Evolutionary conservation across 148 eudicot genomes (phyloP).

Genomic region (Rhododendron griersonianum): DNA sequence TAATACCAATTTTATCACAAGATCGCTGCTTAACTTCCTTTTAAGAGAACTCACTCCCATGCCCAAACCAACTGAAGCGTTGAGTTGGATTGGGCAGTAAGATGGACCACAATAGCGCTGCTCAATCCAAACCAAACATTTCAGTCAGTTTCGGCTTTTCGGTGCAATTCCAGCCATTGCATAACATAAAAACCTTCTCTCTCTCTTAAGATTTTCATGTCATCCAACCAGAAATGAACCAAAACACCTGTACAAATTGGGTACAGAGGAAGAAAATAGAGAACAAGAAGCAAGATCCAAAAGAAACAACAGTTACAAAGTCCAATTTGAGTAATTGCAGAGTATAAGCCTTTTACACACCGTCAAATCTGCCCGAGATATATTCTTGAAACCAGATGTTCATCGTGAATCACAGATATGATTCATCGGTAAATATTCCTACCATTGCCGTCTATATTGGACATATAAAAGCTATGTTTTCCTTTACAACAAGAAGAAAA

Average conservation of each 20-base stretch:
- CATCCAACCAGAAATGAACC: neutral
- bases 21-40: too few relatives aligned
- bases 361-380: neutral
- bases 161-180: too few relatives aligned
- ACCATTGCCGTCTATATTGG: neutral
- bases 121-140: too few relatives aligned
- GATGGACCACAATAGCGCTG: too few relatives aligned
- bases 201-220: too few relatives aligned
- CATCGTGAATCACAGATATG: neutral
- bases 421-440: neutral
- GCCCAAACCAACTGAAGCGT: too few relatives aligned
- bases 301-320: neutral
- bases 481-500: neutral
- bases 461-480: constrained; percentile 9
- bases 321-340: neutral
- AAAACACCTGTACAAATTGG: neutral
- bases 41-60: too few relatives aligned
- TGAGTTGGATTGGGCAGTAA: too few relatives aligned
- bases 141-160: too few relatives aligned
- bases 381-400: neutral
- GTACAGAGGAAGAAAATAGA: neutral
- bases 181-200: too few relatives aligned
- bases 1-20: too few relatives aligned
- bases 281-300: neutral
- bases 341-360: neutral